phyloP scores from a whole-genome alignment of 352 stramenopile genomes.

The Pythium guiyangense region DNA sequence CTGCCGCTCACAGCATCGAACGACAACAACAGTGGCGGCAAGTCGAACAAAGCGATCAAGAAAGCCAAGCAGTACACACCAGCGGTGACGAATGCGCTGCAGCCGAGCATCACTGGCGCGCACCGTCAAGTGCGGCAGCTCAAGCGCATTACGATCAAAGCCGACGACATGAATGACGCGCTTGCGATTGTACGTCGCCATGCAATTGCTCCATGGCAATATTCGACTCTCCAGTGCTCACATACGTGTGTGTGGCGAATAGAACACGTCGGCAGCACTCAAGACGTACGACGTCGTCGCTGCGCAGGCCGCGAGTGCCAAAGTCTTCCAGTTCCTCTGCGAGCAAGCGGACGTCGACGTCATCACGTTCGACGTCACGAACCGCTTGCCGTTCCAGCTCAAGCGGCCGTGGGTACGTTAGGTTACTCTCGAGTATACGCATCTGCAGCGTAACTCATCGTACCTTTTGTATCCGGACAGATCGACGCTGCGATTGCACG shows the following conservation, averaged over 20 bases:
- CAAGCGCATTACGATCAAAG: slow-evolving; percentile 69
- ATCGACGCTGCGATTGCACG: slow-evolving; percentile 69
- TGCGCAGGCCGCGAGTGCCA: slow-evolving; percentile 48
- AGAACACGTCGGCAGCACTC: slow-evolving; percentile 49
- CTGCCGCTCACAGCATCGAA: slow-evolving; percentile 26
- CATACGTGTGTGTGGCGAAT: too few relatives aligned
- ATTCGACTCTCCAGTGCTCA: too few relatives aligned
- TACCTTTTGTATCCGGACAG: slow-evolving; percentile 13
- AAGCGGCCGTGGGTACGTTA: slow-evolving; percentile 64
- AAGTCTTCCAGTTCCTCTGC: slow-evolving; percentile 83
- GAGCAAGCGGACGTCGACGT: slow-evolving; percentile 76
- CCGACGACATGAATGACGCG: slow-evolving; percentile 62
- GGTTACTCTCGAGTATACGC: neutral
- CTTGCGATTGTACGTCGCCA: slow-evolving; percentile 43
- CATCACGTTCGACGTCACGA: slow-evolving; percentile 80
- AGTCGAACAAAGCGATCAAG: slow-evolving; percentile 36
- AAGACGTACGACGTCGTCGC: slow-evolving; percentile 81
- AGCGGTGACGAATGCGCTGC: slow-evolving; percentile 30
- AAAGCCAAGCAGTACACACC: slow-evolving; percentile 64
- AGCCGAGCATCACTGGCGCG: slow-evolving; percentile 12
- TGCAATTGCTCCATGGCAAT: neutral
- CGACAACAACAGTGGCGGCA: slow-evolving; percentile 7
- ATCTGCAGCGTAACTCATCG: too few relatives aligned
- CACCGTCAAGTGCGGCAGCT: slow-evolving; percentile 47
- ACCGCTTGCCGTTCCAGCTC: slow-evolving; percentile 73